Base-by-base conservation (phyloP, 306 rosid species). In the Hippophae gyantsensis region DNA sequence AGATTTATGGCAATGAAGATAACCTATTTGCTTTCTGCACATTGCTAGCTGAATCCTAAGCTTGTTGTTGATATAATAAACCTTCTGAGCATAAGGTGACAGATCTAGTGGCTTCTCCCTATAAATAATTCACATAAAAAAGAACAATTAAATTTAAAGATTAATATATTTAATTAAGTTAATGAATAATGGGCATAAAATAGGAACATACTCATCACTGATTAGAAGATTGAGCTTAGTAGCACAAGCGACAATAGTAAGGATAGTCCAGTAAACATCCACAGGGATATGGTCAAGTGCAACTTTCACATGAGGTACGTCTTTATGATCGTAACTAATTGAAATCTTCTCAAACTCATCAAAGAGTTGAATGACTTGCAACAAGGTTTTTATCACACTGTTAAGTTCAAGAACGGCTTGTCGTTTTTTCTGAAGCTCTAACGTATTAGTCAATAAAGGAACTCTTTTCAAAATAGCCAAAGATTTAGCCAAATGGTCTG, bases 181-280 rank as follows among this genome's bases (percentile, higher is more conserved):
- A 43, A 13, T 43, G 52, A 10, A 43, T 43, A 44, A 0, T 8
- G 10, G 5, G 2, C 38, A 13, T 7, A 12, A 10, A 1, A 1
- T 9, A 11, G 26, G 6, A 51, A 61, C 89, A 57, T 59, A 78
- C 84, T 72, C 81, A 5, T 79, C 57, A 27, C 79, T 58, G 6
- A 67, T 75, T 25, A 80, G 84, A 62, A 66, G 69, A 45, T 71
- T 78, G 3, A 80, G 63, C 55, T 81, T 83, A 44, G 81, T 62
- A 6, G 75, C 79, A 51, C 81, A 60, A 47, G 84, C 72, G 0
- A 69, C 83, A 42, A 82, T 54, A 25, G 89, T 75, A 18, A 74
- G 57, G 72, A 85, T 82, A 18, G 75, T 66, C 94, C 90, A 85
- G 13, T 76, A 89, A 8, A 77, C 90, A 60, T 84, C 76, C 42